Conservation (phyloP, 768 basidiomycete species). For the Boletus pseudopeckii region DNA sequence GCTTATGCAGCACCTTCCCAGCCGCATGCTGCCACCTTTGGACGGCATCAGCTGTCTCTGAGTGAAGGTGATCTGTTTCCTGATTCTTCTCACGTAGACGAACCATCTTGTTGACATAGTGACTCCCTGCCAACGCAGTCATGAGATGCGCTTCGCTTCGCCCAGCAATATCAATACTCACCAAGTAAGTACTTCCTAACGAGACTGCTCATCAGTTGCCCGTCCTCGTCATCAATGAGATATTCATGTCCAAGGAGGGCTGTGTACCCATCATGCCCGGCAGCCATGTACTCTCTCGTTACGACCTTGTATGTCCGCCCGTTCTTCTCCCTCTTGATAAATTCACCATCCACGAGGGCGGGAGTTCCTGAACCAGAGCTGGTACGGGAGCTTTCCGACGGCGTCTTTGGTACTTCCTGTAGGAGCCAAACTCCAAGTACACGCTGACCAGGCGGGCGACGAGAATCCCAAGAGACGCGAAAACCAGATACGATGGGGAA, state of each 20-base stretch:
- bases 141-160: not conserved
- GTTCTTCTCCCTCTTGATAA: slow-evolving; percentile 48
- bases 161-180: slow-evolving; percentile 23
- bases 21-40: slow-evolving; percentile 50
- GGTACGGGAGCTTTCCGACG: slow-evolving; percentile 18
- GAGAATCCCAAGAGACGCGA: slow-evolving; percentile 84
- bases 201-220: slow-evolving; percentile 71
- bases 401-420: slow-evolving; percentile 30
- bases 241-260: slow-evolving; percentile 62
- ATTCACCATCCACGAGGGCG: slow-evolving; percentile 44
- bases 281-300: slow-evolving; percentile 82
- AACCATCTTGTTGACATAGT: slow-evolving; percentile 66
- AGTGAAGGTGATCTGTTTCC: slow-evolving; percentile 35
- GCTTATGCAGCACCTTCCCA: slow-evolving; percentile 39
- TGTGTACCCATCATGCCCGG: slow-evolving; percentile 79
- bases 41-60: slow-evolving; percentile 44
- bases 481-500: slow-evolving; percentile 88
- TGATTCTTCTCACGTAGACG: slow-evolving; percentile 33
- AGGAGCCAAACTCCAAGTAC: slow-evolving; percentile 70
- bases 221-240: slow-evolving; percentile 81
- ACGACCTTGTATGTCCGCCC: slow-evolving; percentile 73
- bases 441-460: slow-evolving; percentile 62
- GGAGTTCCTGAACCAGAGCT: slow-evolving; percentile 27
- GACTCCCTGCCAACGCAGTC: slow-evolving; percentile 49
- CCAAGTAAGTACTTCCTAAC: slow-evolving; percentile 85